Conservation (phyloP, 2,329 filamentous ascomycete species). For the Helicocarpus griseus region DNA sequence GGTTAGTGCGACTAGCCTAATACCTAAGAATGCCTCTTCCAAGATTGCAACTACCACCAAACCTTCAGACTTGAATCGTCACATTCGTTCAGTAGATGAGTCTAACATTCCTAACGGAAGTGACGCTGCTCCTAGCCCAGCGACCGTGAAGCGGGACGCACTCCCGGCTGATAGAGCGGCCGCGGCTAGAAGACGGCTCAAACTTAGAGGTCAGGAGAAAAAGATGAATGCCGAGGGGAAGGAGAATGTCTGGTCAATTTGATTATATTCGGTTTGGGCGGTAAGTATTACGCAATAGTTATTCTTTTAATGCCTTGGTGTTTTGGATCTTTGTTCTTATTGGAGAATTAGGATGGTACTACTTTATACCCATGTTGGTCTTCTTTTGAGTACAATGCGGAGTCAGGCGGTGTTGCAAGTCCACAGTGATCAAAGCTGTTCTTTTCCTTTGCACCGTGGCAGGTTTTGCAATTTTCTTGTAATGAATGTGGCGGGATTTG, state of each 20-base stretch:
- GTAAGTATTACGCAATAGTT: too few species aligned
- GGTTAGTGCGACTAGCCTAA: not conserved
- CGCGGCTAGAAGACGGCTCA: conserved; percentile 27
- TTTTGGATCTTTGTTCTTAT: too few species aligned
- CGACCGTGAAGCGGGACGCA: conserved; percentile 12
- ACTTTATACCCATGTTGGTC: too few species aligned
- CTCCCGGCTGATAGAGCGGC: conserved; percentile 25
- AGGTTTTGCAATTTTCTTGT: too few species aligned
- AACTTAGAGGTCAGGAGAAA: conserved; percentile 19
- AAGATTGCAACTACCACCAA: not conserved
- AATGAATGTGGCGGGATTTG: too few species aligned
- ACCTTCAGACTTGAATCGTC: conserved; percentile 9
- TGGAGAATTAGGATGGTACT: too few species aligned
- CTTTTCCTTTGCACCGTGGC: too few species aligned
- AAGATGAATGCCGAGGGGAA: conserved; percentile 18
- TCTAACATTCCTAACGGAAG: not conserved
- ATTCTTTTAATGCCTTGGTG: too few species aligned
- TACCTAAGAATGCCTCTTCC: not conserved
- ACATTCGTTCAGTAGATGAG: not conserved
- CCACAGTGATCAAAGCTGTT: too few species aligned
- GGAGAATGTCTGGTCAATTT: conserved; percentile 20
- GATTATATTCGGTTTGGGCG: not conserved
- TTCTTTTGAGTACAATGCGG: too few species aligned
- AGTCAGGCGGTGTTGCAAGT: too few species aligned
- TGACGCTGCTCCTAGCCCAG: not conserved